Evolutionary conservation across 139 green algal genomes (phyloP).

Genomic region (Dunaliella sp.): DNA sequence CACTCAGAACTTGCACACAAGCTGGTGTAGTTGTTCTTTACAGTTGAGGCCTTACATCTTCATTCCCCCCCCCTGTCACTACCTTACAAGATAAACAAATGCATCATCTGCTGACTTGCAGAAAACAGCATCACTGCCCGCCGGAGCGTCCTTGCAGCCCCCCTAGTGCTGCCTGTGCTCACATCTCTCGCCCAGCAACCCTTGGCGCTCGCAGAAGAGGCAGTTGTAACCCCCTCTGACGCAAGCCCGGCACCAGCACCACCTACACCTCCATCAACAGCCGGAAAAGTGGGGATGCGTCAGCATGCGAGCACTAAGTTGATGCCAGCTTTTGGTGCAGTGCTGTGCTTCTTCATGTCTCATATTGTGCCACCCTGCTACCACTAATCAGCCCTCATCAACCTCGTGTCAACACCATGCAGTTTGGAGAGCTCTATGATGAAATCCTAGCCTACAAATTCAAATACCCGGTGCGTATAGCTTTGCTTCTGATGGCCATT

Average conservation of each 20-base stretch:
- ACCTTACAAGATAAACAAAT: too few species aligned
- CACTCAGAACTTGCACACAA: too few species aligned
- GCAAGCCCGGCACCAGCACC: not conserved
- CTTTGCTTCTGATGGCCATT: not conserved
- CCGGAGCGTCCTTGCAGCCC: not conserved
- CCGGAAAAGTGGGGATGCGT: slow-evolving; percentile 18
- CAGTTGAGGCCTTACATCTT: too few species aligned
- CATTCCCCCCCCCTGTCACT: too few species aligned
- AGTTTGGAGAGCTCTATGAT: slow-evolving; percentile 61
- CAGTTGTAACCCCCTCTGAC: slow-evolving; percentile 10
- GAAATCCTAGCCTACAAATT: slow-evolving; percentile 77
- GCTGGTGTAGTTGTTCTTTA: too few species aligned
- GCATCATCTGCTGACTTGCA: too few species aligned
- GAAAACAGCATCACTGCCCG: not conserved
- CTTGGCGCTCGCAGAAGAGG: slow-evolving; percentile 27
- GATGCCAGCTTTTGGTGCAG: not conserved
- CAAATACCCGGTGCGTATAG: slow-evolving; percentile 55
- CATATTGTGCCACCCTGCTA: too few species aligned
- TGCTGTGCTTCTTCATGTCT: not conserved
- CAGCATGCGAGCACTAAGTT: not conserved
- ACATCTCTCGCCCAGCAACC: slow-evolving; percentile 7
- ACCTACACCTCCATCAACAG: too few species aligned
- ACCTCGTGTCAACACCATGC: too few species aligned
- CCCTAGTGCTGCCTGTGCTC: not conserved
- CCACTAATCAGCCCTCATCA: too few species aligned